These are phyloP conservation scores for Solanum hybrid DNA, from an alignment of 305 asterid species.

Conservation along the genomic window DNA sequence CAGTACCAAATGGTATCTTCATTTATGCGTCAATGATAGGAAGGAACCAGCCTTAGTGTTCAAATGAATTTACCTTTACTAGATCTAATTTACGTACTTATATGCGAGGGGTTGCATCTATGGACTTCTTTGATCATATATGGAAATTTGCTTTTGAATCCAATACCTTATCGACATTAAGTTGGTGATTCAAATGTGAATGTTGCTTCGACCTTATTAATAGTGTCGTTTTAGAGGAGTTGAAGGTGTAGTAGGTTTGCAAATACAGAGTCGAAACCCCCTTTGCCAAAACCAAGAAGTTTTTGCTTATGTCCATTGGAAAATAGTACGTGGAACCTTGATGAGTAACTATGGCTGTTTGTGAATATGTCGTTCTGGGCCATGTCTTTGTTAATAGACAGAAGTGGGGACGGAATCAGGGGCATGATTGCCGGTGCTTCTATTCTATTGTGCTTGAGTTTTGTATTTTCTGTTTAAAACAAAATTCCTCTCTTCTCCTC, in stretches of 20 bases:
- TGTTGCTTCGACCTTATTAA: not conserved
- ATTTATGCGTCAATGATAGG: not conserved
- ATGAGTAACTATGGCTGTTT: not conserved
- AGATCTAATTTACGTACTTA: not conserved
- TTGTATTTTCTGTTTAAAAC: not conserved
- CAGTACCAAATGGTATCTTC: not conserved
- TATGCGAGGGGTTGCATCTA: not conserved
- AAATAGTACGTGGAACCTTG: not conserved
- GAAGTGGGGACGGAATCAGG: not conserved
- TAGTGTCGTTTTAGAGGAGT: not conserved
- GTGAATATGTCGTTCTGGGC: not conserved
- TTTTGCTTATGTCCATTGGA: not conserved
- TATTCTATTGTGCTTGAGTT: not conserved
- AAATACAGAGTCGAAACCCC: not conserved
- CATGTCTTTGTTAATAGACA: not conserved
- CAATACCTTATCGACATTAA: not conserved
- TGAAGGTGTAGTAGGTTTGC: not conserved
- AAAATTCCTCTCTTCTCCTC: not conserved
- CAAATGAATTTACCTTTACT: not conserved
- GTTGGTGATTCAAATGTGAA: not conserved
- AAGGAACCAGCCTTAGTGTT: not conserved
- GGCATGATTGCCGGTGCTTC: not conserved
- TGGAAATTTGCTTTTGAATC: not conserved
- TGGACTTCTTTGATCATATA: not conserved
- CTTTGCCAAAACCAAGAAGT: not conserved